Evolutionary conservation across 306 rosid genomes (phyloP).

Genomic region (Geum urbanum): DNA sequence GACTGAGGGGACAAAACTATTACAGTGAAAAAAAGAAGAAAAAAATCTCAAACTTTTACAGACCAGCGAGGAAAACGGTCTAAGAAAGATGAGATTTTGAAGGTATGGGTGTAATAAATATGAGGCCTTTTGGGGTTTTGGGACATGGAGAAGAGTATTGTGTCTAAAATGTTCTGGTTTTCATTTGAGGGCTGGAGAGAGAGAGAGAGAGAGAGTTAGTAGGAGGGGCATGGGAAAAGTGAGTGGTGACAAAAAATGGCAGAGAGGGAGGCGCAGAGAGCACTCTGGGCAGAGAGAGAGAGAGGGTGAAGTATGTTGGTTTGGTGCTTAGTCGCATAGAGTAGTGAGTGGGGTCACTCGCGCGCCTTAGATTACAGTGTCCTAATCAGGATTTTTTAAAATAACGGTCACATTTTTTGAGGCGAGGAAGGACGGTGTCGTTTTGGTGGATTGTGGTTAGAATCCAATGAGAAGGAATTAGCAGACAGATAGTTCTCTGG

Average conservation of each 20-base stretch:
- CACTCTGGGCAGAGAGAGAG: not conserved
- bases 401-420: slow-evolving; percentile 62
- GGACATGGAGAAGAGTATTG: not conserved
- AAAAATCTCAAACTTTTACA: not conserved
- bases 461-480: no score
- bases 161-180: slow-evolving; percentile 1
- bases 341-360: slow-evolving; percentile 23
- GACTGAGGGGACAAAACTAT: not conserved
- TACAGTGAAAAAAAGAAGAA: not conserved
- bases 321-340: slow-evolving; percentile 33
- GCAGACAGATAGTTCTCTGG: no score
- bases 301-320: slow-evolving; percentile 7
- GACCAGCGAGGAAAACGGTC: not conserved
- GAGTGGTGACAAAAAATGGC: slow-evolving; percentile 15
- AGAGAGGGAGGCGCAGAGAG: slow-evolving; percentile 18
- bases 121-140: not conserved
- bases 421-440: slow-evolving; percentile 31
- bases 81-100: not conserved
- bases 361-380: slow-evolving; percentile 23
- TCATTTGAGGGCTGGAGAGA: not conserved
- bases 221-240: slow-evolving; percentile 9
- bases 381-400: slow-evolving; percentile 27
- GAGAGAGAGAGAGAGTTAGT: not conserved
- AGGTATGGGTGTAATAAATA: not conserved
- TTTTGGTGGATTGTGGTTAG: not conserved